Evolutionary conservation across 2,329 filamentous ascomycete genomes (phyloP).

Genomic region (Trichoderma oligosporum): DNA sequence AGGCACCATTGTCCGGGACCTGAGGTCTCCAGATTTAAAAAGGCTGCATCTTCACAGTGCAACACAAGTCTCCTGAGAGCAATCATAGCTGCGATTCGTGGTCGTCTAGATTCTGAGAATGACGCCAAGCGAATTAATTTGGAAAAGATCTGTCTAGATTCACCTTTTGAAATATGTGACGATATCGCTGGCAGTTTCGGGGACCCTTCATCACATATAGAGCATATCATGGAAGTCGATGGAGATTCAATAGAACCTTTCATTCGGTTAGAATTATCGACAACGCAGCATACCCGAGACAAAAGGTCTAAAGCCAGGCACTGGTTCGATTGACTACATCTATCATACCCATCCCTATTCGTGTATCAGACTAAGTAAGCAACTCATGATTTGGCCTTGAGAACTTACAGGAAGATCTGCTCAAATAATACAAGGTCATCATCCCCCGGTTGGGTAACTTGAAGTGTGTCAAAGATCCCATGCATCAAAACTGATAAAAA

Average conservation of each 20-base stretch:
- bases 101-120: slow-evolving; percentile 54
- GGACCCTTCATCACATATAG: slow-evolving; percentile 26
- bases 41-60: slow-evolving; percentile 57
- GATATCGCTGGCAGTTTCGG: neutral
- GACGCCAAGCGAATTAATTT: slow-evolving; percentile 42
- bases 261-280: slow-evolving; percentile 1
- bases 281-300: slow-evolving; percentile 44
- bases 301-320: slow-evolving; percentile 53
- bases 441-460: slow-evolving; percentile 24
- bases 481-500: slow-evolving; percentile 23
- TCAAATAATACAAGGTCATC: slow-evolving; percentile 31
- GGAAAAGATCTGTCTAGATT: slow-evolving; percentile 43
- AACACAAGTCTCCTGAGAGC: slow-evolving; percentile 64
- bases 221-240: slow-evolving; percentile 21
- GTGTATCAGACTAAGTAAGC: slow-evolving; percentile 22
- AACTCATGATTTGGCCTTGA: neutral
- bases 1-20: slow-evolving; percentile 75
- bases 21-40: slow-evolving; percentile 66
- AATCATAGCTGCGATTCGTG: slow-evolving; percentile 68
- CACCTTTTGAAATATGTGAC: slow-evolving; percentile 29
- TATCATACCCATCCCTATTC: slow-evolving; percentile 40
- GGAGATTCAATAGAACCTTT: neutral
- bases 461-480: slow-evolving; percentile 31
- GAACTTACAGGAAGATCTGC: slow-evolving; percentile 46
- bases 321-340: slow-evolving; percentile 46